A percentile compares a stretch with the other conserved stretches of the same genome.
These are phyloP conservation scores for Tolypocladium tropicale DNA, from an alignment of 2,329 filamentous ascomycete species.

Conservation along the genomic window DNA sequence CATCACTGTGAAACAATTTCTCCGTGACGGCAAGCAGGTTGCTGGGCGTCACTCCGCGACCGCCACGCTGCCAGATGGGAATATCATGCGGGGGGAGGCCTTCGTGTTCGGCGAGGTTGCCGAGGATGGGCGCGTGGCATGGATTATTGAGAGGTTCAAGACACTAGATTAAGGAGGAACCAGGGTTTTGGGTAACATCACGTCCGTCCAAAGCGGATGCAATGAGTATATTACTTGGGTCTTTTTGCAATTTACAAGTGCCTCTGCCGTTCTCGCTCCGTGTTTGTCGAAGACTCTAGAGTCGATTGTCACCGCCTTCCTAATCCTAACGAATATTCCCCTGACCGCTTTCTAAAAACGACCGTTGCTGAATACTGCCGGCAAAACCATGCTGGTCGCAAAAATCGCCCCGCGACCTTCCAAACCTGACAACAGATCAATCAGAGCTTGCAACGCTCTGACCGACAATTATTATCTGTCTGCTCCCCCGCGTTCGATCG, in stretches of 20 bases:
- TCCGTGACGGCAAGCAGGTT: neutral
- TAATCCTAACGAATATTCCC: accelerated
- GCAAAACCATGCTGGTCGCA: neutral
- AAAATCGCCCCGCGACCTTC: neutral
- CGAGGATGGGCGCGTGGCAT: neutral
- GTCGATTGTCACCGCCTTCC: constrained; percentile 1
- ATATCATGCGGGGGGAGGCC: neutral
- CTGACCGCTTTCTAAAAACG: neutral
- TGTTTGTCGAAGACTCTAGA: neutral
- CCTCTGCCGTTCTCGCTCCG: neutral
- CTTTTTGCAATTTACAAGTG: neutral
- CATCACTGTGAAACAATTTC: neutral
- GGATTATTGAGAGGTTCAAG: neutral
- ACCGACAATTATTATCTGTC: neutral
- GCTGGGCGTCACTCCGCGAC: neutral
- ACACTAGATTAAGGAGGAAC: neutral
- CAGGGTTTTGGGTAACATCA: neutral
- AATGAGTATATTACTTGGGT: neutral
- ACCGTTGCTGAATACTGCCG: neutral
- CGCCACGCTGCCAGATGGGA: neutral
- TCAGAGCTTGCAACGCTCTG: neutral
- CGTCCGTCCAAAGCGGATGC: neutral
- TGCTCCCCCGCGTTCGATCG: neutral
- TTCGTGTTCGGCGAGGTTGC: neutral
- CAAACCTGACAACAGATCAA: neutral